Base-by-base conservation (phyloP, 1,284 basidiomycete species). In the Acaromyces ingoldii region DNA sequence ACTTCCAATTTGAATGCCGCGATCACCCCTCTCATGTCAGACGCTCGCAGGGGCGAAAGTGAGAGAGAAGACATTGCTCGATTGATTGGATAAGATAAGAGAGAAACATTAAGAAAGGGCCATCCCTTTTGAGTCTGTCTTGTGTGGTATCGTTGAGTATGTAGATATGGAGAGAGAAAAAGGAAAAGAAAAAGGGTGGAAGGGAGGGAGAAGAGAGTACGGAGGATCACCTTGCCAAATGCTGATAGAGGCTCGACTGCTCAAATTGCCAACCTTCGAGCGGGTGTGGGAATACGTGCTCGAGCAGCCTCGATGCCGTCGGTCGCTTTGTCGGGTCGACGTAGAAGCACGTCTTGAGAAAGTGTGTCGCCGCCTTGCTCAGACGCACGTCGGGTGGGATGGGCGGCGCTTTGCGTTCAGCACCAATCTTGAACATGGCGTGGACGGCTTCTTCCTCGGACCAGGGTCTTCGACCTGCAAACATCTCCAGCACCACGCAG, bases 401-500 rank as follows among this genome's bases (percentile, higher is more conserved):
- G 1, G 93, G 91, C 4, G 95, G 95, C 21, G 88, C 85, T 59
- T 85, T 81, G 57, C 88, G 84, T 57, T 86, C 84, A 64, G 87
- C 83, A 56, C 88, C 89, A 46, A 93, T 81, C 87, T 91, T 89
- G 76, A 91, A 87, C 85, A 98, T 89, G 57, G 95, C 92, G 6
- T 90, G 87, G 58, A 95, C 82, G 55, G 85, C 84, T 75, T 93
- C 89, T 64, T 90, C 85, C 24, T 88, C 86, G 19, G 81, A 84
- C 95, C 95, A 99, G 4, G 95, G 93, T 45, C 93, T 80, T 66
- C 86, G 82, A 4, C 93, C 95, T 10, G 90, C 88, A 84, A 91
- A 92, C 95, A 98, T 98, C 77, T 98, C 93, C 60, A 97, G 81
- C 3, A 95, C 88, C 13, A 98, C 89, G 78, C 93, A 99, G 0